Evolutionary conservation across 257 asterid species (phyloP), one percentile per base, ranked within the genome.

Genomic region (Nicotiana noctiflora): DNA sequence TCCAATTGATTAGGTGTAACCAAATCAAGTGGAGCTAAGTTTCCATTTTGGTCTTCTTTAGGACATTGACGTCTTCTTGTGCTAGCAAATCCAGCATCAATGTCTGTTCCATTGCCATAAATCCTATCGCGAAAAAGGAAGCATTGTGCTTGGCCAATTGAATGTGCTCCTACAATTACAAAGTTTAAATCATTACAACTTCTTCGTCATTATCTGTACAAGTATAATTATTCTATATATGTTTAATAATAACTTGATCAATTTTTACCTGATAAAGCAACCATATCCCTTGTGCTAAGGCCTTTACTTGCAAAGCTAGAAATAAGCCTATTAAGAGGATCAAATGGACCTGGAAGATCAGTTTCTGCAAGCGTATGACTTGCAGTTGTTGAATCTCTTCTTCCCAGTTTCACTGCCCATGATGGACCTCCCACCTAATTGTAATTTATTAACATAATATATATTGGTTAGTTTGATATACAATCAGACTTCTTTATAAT

Each of bases 1-100:
- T 87, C 89, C 57, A 89, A 87, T 0, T 89, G 81, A 76, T 82
- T 81, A 0, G 92, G 92, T 3, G 92, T 89, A 68, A 87, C 92
- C 84, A 87, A 79, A 79, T 89, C 92, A 7, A 85, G 87, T 3
- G 90, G 76, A 10, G 90, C 90, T 83, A 85, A 15, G 7, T 65
- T 65, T 15, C 60, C 1, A 78, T 86, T 81, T 7, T 37, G 8
- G 29, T 27, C 29, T 27, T 27, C 29, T 27, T 27, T 27, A 27
- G 29, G 29, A 27, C 29, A 27, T 27, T 6, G 51, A 66, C 27
- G 52, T 66, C 25, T 66, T 66, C 89, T 46, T 3, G 85, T 77
- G 82, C 82, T 75, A 0, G 87, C 90, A 11, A 87, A 89, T 1
- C 84, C 81, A 0, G 87, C 75, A 19, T 89, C 85, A 8, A 88